These are phyloP conservation scores for Debaryomyces robertsiae DNA, from an alignment of 1,139 yeast species.

Conservation along the genomic window DNA sequence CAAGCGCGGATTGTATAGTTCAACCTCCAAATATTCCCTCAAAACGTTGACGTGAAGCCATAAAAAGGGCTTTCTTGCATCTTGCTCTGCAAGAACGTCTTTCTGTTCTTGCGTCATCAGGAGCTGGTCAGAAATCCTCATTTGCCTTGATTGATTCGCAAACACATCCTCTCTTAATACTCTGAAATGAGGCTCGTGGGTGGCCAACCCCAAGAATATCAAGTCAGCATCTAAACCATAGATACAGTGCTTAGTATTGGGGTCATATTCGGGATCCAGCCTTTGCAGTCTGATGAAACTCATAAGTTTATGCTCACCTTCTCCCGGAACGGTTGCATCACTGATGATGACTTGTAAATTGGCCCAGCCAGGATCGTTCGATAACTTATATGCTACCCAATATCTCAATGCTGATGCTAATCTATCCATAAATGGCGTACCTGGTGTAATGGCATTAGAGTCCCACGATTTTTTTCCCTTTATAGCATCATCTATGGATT, in stretches of 20 bases:
- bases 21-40: constrained; percentile 86
- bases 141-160: constrained; percentile 58
- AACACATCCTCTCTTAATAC: constrained; percentile 96
- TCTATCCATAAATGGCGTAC: constrained; percentile 95
- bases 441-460: constrained; percentile 97
- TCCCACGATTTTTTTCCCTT: constrained; percentile 72
- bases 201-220: constrained; percentile 91
- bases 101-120: constrained; percentile 65
- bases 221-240: constrained; percentile 98
- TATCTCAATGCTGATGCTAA: constrained; percentile 80
- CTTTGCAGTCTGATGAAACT: constrained; percentile 85
- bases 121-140: constrained; percentile 53
- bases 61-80: constrained; percentile 79
- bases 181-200: constrained; percentile 96
- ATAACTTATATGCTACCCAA: constrained; percentile 86
- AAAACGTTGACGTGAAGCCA: constrained; percentile 91
- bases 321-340: constrained; percentile 98
- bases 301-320: constrained; percentile 99
- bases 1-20: constrained; percentile 68
- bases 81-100: constrained; percentile 53
- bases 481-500: constrained; percentile 63
- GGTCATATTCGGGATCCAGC: constrained; percentile 81
- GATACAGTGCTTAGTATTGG: constrained; percentile 89
- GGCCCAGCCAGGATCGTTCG: constrained; percentile 91
- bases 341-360: constrained; percentile 80